Evolutionary conservation across 768 basidiomycete genomes (phyloP).

Genomic region (Mycena chlorophos): DNA sequence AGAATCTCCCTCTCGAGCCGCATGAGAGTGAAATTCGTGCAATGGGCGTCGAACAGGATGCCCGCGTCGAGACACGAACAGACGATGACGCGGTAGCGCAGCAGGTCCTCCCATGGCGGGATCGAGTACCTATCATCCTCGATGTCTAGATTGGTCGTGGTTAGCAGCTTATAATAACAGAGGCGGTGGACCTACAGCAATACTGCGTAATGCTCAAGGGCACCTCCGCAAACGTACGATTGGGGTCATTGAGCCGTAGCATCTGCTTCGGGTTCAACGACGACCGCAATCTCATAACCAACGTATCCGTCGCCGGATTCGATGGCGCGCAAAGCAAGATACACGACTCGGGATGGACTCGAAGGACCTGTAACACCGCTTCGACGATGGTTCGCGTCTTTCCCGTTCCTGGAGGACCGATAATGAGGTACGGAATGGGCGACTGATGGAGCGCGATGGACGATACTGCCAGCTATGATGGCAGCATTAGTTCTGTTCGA

Average conservation of each 20-base stretch:
- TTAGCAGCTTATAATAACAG: no score
- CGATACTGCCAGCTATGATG: slow-evolving; percentile 40
- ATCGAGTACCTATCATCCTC: slow-evolving; percentile 48
- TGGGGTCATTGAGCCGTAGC: slow-evolving; percentile 49
- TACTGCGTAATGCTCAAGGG: slow-evolving; percentile 45
- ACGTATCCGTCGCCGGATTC: slow-evolving; percentile 52
- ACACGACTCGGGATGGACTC: slow-evolving; percentile 45
- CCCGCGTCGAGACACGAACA: slow-evolving; percentile 49
- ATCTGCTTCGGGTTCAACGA: slow-evolving; percentile 44
- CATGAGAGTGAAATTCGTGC: slow-evolving; percentile 43
- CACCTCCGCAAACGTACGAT: slow-evolving; percentile 52
- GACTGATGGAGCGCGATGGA: slow-evolving; percentile 45
- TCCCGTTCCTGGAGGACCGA: slow-evolving; percentile 53
- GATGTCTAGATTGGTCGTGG: slow-evolving; percentile 39
- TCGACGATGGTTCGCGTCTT: slow-evolving; percentile 56
- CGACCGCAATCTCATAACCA: slow-evolving; percentile 41
- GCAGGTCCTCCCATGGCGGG: slow-evolving; percentile 46
- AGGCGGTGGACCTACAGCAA: slow-evolving; percentile 51
- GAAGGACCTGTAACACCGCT: slow-evolving; percentile 49
- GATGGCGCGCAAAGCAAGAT: slow-evolving; percentile 54
- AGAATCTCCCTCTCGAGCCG: slow-evolving; percentile 41
- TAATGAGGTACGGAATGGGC: slow-evolving; percentile 49
- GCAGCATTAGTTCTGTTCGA: not conserved
- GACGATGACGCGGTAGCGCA: slow-evolving; percentile 48
- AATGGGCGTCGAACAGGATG: slow-evolving; percentile 45